Percentiles rank a stretch among this genome's conserved stretches.
Conservation (phyloP, 371 early-diverging fungal species). For the Mucor piriformis region DNA sequence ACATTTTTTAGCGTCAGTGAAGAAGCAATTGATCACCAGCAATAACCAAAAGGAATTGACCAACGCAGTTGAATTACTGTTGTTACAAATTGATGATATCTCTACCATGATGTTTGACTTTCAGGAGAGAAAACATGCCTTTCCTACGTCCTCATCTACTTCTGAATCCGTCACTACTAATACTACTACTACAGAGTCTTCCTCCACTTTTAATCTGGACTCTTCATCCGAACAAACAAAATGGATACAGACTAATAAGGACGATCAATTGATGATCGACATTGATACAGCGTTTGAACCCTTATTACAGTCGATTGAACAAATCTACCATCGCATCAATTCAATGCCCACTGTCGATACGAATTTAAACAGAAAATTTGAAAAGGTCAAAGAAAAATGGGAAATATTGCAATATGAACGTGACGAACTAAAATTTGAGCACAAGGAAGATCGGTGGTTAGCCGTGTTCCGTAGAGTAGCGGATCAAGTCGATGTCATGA, state of each 20-base stretch:
- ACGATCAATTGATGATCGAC: slow-evolving; percentile 36
- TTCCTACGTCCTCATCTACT: slow-evolving; percentile 25
- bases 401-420: slow-evolving; percentile 45
- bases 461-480: slow-evolving; percentile 64
- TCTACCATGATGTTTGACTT: slow-evolving; percentile 46
- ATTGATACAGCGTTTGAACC: slow-evolving; percentile 60
- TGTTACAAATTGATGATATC: slow-evolving; percentile 41
- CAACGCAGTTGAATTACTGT: slow-evolving; percentile 29
- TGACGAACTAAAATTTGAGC: slow-evolving; percentile 59
- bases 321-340: slow-evolving; percentile 51
- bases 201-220: background rate
- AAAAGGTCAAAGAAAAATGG: slow-evolving; percentile 49
- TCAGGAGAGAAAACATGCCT: slow-evolving; percentile 45
- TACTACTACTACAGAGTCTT: background rate
- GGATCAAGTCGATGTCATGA: slow-evolving; percentile 63
- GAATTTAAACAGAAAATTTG: slow-evolving; percentile 39
- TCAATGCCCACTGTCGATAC: slow-evolving; percentile 29
- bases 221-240: background rate
- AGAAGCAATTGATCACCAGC: slow-evolving; percentile 24
- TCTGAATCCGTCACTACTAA: background rate
- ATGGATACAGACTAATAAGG: slow-evolving; percentile 7
- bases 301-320: slow-evolving; percentile 52
- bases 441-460: slow-evolving; percentile 67
- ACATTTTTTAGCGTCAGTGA: slow-evolving; percentile 46
- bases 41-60: slow-evolving; percentile 29